phyloP scores from a whole-genome alignment of 2,329 filamentous ascomycete genomes.

The Neofusicoccum ribis region DNA sequence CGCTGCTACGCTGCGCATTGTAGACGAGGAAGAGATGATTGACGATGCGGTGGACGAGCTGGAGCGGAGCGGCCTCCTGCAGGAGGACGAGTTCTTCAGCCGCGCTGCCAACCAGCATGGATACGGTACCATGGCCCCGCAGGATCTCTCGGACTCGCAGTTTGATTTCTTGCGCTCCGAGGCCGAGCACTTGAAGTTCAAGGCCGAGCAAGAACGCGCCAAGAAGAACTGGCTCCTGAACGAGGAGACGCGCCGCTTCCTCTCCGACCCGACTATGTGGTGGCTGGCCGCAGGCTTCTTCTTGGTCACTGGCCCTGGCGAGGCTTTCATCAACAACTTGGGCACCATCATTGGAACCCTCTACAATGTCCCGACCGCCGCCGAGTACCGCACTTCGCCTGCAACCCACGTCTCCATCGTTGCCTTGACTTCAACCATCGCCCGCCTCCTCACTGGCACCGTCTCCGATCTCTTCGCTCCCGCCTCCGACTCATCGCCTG shows the following conservation, averaged over 20 bases:
- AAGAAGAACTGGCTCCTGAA: slow-evolving; percentile 93
- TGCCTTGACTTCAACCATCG: slow-evolving; percentile 84
- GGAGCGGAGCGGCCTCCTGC: slow-evolving; percentile 82
- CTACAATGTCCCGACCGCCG: slow-evolving; percentile 61
- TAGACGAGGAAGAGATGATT: slow-evolving; percentile 84
- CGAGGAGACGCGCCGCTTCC: slow-evolving; percentile 81
- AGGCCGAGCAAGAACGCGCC: slow-evolving; percentile 57
- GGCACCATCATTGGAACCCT: slow-evolving; percentile 90
- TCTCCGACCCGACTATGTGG: slow-evolving; percentile 94
- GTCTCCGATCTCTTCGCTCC: slow-evolving; percentile 85
- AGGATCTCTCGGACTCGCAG: slow-evolving; percentile 48
- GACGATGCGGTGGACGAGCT: slow-evolving; percentile 87
- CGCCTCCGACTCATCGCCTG: slow-evolving; percentile 45
- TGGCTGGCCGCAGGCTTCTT: slow-evolving; percentile 88
- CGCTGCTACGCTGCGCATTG: slow-evolving; percentile 70
- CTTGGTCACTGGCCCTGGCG: slow-evolving; percentile 89
- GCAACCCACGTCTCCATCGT: slow-evolving; percentile 93
- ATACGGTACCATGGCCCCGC: slow-evolving; percentile 63
- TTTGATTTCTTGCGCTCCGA: slow-evolving; percentile 48
- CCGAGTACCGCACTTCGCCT: slow-evolving; percentile 56
- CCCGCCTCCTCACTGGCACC: slow-evolving; percentile 84
- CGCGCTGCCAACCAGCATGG: slow-evolving; percentile 54
- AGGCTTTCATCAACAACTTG: slow-evolving; percentile 96
- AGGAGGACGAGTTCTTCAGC: slow-evolving; percentile 71
- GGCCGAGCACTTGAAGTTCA: slow-evolving; percentile 46